These are phyloP conservation scores for Didymella pinodella DNA, from an alignment of 2,329 filamentous ascomycete genomes.

Conservation along the genomic window DNA sequence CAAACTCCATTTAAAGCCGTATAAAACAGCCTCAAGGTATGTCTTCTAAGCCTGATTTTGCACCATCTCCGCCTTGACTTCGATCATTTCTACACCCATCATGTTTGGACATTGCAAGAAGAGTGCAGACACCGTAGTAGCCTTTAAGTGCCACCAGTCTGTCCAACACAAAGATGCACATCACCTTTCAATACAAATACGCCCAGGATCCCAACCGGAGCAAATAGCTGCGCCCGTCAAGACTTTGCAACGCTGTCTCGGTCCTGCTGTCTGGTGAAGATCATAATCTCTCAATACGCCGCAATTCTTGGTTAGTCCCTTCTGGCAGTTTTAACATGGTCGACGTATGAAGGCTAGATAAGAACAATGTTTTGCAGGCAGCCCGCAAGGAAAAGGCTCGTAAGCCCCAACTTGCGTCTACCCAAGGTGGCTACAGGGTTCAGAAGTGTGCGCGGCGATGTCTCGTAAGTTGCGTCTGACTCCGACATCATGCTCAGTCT, in stretches of 20 bases:
- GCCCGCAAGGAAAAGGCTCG: no score
- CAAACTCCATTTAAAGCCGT: neutral
- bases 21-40: neutral
- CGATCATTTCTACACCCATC: neutral
- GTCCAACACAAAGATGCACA: neutral
- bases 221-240: no score
- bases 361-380: no score
- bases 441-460: neutral
- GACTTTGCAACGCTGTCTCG: no score
- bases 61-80: neutral
- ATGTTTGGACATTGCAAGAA: neutral
- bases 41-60: neutral
- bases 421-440: neutral
- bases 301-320: no score
- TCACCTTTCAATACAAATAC: no score
- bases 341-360: no score
- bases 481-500: neutral
- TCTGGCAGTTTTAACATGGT: no score
- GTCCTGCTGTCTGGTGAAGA: no score
- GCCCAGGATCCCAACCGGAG: no score
- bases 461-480: neutral
- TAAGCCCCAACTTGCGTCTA: no score
- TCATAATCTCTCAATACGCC: no score
- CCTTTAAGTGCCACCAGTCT: neutral
- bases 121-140: neutral